Evolutionary conservation across 495 filamentous ascomycete genomes (phyloP).

Genomic region (Penicillium canescens): DNA sequence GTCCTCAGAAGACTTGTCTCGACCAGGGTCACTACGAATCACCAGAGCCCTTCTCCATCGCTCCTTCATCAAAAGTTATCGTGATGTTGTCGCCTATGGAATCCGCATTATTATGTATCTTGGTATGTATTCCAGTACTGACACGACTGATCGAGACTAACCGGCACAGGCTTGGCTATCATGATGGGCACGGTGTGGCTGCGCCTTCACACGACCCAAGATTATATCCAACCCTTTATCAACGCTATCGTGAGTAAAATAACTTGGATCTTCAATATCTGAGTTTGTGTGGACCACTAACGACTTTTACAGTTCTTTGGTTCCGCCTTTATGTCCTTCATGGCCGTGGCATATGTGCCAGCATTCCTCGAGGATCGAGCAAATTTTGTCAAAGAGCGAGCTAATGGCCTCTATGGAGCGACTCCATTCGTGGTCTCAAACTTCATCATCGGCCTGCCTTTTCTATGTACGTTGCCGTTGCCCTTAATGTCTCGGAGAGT

Average conservation of each 20-base stretch:
- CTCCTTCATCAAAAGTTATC: conserved; percentile 75
- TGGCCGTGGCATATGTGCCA: conserved; percentile 84
- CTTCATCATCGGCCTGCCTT: conserved; percentile 79
- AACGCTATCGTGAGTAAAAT: conserved; percentile 69
- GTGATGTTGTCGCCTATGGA: conserved; percentile 79
- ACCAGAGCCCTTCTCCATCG: conserved; percentile 63
- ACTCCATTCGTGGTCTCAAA: conserved; percentile 72
- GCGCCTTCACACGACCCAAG: conserved; percentile 61
- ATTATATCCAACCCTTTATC: conserved; percentile 71
- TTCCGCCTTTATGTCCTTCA: conserved; percentile 86
- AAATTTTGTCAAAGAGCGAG: conserved; percentile 72
- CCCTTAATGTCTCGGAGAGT: too few relatives aligned
- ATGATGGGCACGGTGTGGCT: conserved; percentile 91
- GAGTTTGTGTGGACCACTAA: too few relatives aligned
- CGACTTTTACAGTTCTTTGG: conserved; percentile 79
- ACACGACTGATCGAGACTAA: too few relatives aligned
- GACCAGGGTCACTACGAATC: conserved; percentile 27
- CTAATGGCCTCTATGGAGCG: conserved; percentile 76
- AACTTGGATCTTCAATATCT: too few relatives aligned
- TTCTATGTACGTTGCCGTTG: too few relatives aligned
- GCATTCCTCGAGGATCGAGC: conserved; percentile 76
- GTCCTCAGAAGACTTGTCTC: conserved; percentile 29
- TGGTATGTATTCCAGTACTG: conserved; percentile 37
- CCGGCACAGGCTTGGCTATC: conserved; percentile 60
- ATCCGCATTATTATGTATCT: conserved; percentile 82